Base-by-base conservation (phyloP, 805 yeast genomes). In the Pichia gijzeniarum region DNA sequence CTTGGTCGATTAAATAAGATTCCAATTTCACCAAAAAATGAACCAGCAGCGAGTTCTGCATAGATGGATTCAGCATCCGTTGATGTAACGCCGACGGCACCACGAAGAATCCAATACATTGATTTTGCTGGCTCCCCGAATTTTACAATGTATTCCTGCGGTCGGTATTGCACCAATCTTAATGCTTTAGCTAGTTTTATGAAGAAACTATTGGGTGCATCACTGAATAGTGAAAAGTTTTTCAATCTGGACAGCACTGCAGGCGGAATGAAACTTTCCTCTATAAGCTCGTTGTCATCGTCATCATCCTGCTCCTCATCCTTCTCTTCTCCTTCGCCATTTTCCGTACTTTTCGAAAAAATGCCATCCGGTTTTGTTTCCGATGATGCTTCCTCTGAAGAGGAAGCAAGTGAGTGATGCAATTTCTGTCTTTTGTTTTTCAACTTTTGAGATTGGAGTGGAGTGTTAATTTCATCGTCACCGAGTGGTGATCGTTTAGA, bases 1-100 rank as follows among this genome's bases (percentile, higher is more conserved):
- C 91, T 67, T 17, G 90, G 89, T 41, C 90, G 67, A 58, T 81
- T 80, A 64, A 80, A 83, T 27, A 84, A 63, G 37, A 84, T 82
- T 8, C 91, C 91, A 44, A 84, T 83, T 56, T 85, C 91, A 13
- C 93, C 93, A 58, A 84, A 85, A 51, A 80, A 82, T 18, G 81
- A 71, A 2, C 91, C 91, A 4, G 81, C 72, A 3, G 74, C 72
- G 8, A 84, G 64, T 57, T 81, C 88, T 1, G 90, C 89, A 55
- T 80, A 81, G 3, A 79, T 71, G 3, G 85, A 74, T 62, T 84
- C 91, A 25, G 88, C 90, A 57, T 84, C 93, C 1, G 85, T 74
- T 13, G 86, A 79, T 0, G 88, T 77, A 12, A 85, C 87, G n/a
- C 79, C 77, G 2, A 84, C 91, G 0, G 80, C 72, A 3, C 93